Conservation (phyloP, 208 protist genomes). For the Leishmania braziliensis region DNA sequence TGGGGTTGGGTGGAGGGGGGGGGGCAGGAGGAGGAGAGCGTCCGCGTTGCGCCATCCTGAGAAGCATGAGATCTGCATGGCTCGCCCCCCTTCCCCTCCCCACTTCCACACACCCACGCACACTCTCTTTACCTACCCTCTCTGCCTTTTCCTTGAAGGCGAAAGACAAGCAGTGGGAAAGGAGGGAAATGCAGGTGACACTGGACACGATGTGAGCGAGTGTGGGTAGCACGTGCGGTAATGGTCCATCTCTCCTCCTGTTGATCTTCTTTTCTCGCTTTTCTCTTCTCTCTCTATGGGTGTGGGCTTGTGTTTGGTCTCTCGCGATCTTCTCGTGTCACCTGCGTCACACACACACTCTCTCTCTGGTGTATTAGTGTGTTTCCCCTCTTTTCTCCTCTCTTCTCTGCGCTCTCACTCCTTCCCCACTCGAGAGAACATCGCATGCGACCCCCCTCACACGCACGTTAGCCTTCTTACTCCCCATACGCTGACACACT, state of each 20-base stretch:
- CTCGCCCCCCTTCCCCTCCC: not conserved
- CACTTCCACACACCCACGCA: not conserved
- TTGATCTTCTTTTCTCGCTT: not conserved
- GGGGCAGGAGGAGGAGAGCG: not conserved
- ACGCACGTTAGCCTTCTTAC: not conserved
- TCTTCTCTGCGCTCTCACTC: not conserved
- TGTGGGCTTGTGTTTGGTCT: not conserved
- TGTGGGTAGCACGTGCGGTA: not conserved
- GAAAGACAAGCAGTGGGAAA: not conserved
- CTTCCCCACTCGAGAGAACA: not conserved
- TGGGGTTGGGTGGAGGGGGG: not conserved
- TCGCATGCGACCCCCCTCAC: not conserved
- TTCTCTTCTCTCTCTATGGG: not conserved
- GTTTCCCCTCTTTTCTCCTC: not conserved
- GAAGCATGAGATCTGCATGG: not conserved
- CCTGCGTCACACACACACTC: not conserved
- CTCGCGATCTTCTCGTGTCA: not conserved
- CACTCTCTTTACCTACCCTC: not conserved
- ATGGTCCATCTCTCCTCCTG: not conserved
- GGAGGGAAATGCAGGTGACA: not conserved
- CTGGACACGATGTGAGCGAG: not conserved
- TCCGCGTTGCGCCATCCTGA: not conserved
- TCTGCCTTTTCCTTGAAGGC: not conserved
- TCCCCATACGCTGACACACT: not conserved
- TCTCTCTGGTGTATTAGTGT: not conserved